Percentiles rank a stretch among this genome's conserved stretches.
These are phyloP conservation scores for Silene uniflora DNA, from an alignment of 148 eudicot species.

Conservation along the genomic window DNA sequence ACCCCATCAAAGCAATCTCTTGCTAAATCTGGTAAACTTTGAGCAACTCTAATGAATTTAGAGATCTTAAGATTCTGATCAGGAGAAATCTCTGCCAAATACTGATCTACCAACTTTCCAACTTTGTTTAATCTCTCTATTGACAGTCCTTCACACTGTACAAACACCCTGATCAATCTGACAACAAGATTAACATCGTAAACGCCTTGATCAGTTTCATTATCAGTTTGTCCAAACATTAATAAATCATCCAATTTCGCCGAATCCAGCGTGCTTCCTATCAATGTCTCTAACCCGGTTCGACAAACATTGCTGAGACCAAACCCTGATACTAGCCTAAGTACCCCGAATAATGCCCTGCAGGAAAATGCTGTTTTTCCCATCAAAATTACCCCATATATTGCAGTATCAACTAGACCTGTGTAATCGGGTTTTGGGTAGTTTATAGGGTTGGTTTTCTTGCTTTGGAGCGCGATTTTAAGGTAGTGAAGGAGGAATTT, in stretches of 20 bases:
- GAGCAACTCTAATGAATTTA: conserved; percentile 65
- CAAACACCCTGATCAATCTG: conserved; percentile 61
- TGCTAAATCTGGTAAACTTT: conserved; percentile 72
- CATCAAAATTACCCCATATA: conserved; percentile 52
- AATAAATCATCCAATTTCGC: conserved; percentile 70
- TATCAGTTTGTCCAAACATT: conserved; percentile 28
- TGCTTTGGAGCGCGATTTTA: conserved; percentile 30
- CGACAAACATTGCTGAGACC: conserved; percentile 45
- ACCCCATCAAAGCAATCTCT: conserved; percentile 82
- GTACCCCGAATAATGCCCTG: conserved; percentile 54
- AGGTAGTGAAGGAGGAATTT: conserved; percentile 71
- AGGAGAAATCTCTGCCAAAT: conserved; percentile 76
- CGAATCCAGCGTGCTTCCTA: conserved; percentile 56
- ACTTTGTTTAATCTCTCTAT: conserved; percentile 48
- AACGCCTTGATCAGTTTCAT: conserved; percentile 35
- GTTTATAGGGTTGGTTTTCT: background rate
- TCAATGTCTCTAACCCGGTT: conserved; percentile 49
- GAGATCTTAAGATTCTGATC: conserved; percentile 65
- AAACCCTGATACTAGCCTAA: conserved; percentile 48
- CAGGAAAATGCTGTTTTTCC: conserved; percentile 59
- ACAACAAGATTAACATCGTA: conserved; percentile 80
- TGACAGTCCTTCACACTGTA: conserved; percentile 35
- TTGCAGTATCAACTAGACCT: conserved; percentile 59
- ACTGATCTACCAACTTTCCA: conserved; percentile 63
- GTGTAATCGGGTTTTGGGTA: conserved; percentile 36